Conservation (phyloP, 2,329 filamentous ascomycete species). For the Thelonectria blattea region DNA sequence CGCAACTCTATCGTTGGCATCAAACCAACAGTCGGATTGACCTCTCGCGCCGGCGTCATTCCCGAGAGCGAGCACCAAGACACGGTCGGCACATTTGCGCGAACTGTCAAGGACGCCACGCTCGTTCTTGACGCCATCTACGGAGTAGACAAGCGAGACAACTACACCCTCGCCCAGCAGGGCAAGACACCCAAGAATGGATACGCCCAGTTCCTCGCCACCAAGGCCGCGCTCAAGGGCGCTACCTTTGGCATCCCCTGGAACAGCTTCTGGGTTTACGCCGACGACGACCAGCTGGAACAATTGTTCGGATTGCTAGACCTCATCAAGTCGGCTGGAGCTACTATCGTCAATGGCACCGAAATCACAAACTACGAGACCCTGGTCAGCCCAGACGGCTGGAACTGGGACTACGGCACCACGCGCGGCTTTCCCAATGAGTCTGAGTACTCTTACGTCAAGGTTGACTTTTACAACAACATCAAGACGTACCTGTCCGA, state of each 20-base stretch:
- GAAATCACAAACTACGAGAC: constrained; percentile 69
- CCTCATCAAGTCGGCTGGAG: constrained; percentile 65
- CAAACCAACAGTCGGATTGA: constrained; percentile 77
- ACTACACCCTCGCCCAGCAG: constrained; percentile 66
- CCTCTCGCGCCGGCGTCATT: constrained; percentile 67
- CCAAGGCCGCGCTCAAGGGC: constrained; percentile 60
- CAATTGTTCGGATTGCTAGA: constrained; percentile 56
- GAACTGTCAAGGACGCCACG: constrained; percentile 71
- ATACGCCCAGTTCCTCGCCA: constrained; percentile 63
- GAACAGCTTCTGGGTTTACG: constrained; percentile 72
- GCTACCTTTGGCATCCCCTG: constrained; percentile 75
- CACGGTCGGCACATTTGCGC: constrained; percentile 70
- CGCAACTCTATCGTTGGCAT: constrained; percentile 73
- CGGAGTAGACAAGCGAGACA: constrained; percentile 67
- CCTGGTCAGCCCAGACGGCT: constrained; percentile 70
- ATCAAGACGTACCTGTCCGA: constrained; percentile 67
- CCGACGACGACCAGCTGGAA: constrained; percentile 60
- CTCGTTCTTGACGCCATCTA: constrained; percentile 72
- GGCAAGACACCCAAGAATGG: constrained; percentile 60
- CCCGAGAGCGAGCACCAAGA: constrained; percentile 73
- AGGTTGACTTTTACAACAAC: constrained; percentile 71
- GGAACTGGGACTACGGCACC: constrained; percentile 75
- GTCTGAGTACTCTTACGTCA: constrained; percentile 75
- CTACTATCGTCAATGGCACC: constrained; percentile 71
- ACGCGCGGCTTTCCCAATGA: constrained; percentile 70